Percentiles rank a stretch among this genome's conserved stretches.
phyloP scores from a whole-genome alignment of 371 early-diverging fungal species.

The Mortierella sp. region DNA sequence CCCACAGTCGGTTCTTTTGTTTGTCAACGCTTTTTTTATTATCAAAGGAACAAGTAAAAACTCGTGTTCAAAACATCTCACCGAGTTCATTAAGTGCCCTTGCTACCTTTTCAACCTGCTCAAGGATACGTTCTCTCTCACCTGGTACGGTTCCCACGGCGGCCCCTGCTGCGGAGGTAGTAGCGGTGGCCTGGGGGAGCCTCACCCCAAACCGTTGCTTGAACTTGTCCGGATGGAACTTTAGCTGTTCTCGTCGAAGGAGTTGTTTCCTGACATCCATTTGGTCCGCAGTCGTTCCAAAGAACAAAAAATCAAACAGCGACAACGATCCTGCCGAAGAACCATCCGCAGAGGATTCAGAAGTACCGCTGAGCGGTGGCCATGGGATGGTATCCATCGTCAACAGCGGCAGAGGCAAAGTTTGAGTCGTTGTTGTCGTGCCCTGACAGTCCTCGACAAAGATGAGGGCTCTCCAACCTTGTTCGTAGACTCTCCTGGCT shows the following conservation, averaged over 20 bases:
- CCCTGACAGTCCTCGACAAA: not conserved
- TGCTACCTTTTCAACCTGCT: conserved; percentile 32
- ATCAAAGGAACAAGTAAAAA: conserved; percentile 3
- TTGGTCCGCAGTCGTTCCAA: conserved; percentile 26
- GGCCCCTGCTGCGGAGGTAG: not conserved
- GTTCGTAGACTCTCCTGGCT: conserved; percentile 22
- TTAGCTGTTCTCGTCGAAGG: conserved; percentile 37
- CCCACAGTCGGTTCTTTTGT: not conserved
- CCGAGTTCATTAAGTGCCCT: conserved; percentile 31
- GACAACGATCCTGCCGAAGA: conserved; percentile 3
- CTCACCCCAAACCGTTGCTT: conserved; percentile 37
- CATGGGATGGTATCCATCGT: conserved; percentile 32
- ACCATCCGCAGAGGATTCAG: not conserved
- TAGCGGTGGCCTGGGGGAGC: not conserved
- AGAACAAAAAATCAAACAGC: conserved; percentile 45
- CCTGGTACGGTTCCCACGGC: not conserved
- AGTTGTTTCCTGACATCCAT: conserved; percentile 25
- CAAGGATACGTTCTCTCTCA: conserved; percentile 33
- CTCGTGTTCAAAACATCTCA: conserved; percentile 10
- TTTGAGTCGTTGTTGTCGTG: not conserved
- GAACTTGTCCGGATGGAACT: conserved; percentile 51
- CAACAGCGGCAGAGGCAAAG: not conserved
- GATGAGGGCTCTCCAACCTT: conserved; percentile 21
- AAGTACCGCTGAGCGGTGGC: conserved; percentile 22
- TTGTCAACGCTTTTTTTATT: conserved; percentile 14